Evolutionary conservation across 2,329 filamentous ascomycete genomes (phyloP), one percentile per base, ranked within the genome.

Genomic region (Aureobasidium namibiae): DNA sequence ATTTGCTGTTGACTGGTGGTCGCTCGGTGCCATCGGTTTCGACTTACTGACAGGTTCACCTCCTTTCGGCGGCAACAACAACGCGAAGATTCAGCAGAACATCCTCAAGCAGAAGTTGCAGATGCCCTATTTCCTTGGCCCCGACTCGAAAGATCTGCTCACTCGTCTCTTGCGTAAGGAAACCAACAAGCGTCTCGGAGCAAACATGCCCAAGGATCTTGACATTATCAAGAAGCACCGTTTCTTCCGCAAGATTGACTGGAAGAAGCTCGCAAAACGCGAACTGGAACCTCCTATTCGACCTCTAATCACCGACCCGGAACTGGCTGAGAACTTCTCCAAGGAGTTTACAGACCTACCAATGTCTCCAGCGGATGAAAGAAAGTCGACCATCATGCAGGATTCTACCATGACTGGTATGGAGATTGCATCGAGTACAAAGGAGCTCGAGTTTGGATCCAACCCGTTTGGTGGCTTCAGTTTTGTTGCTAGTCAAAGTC

Each of bases 1-100:
- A 68, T 92, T 92, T 73, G 87, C 91, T 1, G 95, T 96, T 18
- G 94, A 99, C 75, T 99, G 92, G 92, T 99, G 94, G 94, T 96
- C 92, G 4, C 86, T 99, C 48, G 94, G 95, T 36, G 92, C 92
- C 2, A 82, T 99, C 46, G 91, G 90, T 34, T 95, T 87, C 72
- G 94, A 99, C 71, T 79, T 99, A 36, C 86, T 99, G 72, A 97
- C 92, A 10, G 94, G 95, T 56, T 86, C 86, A 58, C 91, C 92
- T 9, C 94, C 95, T 0, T 99, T 97, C 76, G 85, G 85, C 26
- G 94, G 90, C 44, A 86, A 87, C 72, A 97, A 96, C 75, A 86
- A 95, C 71, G 86, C 90, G 69, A 97, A 96, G 78, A 92, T 96
- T 63, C 90, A 96, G 73, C 88, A 96, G 67, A 95, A 94, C 72